These are phyloP conservation scores for Dionaea muscipula DNA, from an alignment of 179 eudicot genomes.

Conservation along the genomic window DNA sequence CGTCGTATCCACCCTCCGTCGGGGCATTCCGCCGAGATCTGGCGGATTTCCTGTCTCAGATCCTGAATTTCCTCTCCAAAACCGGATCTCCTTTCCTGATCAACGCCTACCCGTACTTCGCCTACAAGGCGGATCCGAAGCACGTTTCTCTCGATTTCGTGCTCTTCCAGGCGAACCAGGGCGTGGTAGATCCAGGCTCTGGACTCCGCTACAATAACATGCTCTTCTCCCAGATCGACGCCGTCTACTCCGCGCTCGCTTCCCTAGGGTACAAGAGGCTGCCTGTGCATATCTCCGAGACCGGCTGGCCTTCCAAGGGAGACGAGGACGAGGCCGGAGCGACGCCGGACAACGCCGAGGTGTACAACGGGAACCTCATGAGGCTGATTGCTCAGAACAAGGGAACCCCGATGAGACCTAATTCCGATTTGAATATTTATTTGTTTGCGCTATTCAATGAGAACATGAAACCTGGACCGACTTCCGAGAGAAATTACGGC, in stretches of 20 bases:
- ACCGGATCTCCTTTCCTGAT: constrained; percentile 59
- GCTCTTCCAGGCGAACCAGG: constrained; percentile 39
- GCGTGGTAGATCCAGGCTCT: constrained; percentile 35
- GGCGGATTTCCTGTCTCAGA: constrained; percentile 19
- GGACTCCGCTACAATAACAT: constrained; percentile 62
- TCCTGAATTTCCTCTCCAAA: constrained; percentile 44
- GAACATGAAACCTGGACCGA: constrained; percentile 78
- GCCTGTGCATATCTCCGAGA: constrained; percentile 59
- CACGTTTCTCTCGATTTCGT: constrained; percentile 58
- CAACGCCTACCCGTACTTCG: constrained; percentile 81
- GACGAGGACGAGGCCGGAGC: constrained; percentile 77
- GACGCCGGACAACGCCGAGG: constrained; percentile 52
- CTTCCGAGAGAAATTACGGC: constrained; percentile 83
- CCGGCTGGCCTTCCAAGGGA: constrained; percentile 94
- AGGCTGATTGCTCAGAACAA: constrained; percentile 37
- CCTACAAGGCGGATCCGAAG: constrained; percentile 52
- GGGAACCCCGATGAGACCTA: constrained; percentile 66
- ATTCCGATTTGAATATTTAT: constrained; percentile 37
- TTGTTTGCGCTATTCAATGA: constrained; percentile 79
- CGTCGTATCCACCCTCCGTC: constrained; percentile 69
- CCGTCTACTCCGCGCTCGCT: constrained; percentile 54
- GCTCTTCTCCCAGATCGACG: constrained; percentile 82
- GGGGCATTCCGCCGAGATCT: constrained; percentile 52
- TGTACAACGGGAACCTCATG: constrained; percentile 61
- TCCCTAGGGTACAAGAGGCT: constrained; percentile 31